Base-by-base conservation (phyloP, 441 rosid genomes). In the Melianthus villosus region DNA sequence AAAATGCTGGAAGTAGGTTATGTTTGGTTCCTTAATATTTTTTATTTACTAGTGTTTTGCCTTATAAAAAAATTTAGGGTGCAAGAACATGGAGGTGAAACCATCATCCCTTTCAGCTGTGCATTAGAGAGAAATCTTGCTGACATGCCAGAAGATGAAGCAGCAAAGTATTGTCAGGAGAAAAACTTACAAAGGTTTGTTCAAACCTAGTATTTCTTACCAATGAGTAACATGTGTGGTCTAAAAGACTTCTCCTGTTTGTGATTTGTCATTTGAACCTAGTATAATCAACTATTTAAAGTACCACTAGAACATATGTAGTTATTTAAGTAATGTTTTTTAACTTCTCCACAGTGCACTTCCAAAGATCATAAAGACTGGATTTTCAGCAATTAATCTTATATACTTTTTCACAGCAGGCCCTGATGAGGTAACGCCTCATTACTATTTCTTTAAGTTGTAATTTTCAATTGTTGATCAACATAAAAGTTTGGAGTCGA, bases 341-440 rank as follows among this genome's bases (percentile, higher is more conserved):
- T 33, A 8, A 28, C 38, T 50, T 62, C 48, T 45, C 42, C 55
- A 43, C 75, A 89, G 94, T 68, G 84, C 73, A 42, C 98, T 89
- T 72, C 63, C 98, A 4, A 84, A 87, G 77, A 89, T 84, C 44
- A 84, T 84, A 57, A 89, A 89, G 83, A 89, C 82, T 42, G 94
- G 98, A 34, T 89, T 89, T 61, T 65, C 94, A 11, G 82, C 94
- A 7, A 89, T 89, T 53, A 84, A 89, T 69, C 92, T 89, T 57
- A 84, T 84, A 53, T 89, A 89, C 60, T 89, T 89, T 59, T 89
- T 89, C 72, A 89, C 94, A 11, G 98, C 89, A 16, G 96, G 98
- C 28, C 82, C 89, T 56, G 94, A 77, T 56, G 98, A 89, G 94
- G 98, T 89, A 74, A 51, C n/a, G n/a, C n/a, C n/a, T n/a, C n/a